Conservation (phyloP, 257 asterid genomes). For the Thymus quinquecostatus region DNA sequence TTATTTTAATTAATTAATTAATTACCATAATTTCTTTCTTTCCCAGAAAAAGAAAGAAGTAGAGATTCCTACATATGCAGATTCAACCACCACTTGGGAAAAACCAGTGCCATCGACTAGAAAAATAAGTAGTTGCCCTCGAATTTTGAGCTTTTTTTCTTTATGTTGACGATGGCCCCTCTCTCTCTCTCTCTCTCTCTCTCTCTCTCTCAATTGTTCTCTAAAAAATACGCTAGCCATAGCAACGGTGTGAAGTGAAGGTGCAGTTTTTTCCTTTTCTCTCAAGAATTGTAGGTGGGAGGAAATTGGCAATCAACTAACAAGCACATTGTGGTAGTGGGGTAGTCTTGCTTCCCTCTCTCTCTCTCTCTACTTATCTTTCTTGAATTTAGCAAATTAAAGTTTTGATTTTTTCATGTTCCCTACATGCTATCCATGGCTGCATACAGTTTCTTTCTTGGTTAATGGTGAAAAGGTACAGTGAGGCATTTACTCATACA, state of each 20-base stretch:
- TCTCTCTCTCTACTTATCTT: constrained; percentile 19
- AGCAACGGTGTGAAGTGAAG: not conserved
- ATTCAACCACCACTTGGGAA: constrained; percentile 24
- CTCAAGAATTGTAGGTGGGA: constrained; percentile 41
- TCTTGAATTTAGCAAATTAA: constrained; percentile 34
- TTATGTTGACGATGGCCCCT: constrained; percentile 19
- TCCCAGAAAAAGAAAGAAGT: not conserved
- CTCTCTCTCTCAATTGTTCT: not conserved
- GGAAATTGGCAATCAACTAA: constrained; percentile 13
- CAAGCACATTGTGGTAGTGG: not conserved
- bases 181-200: constrained; percentile 9
- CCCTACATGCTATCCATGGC: constrained; percentile 1
- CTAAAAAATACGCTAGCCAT: not conserved
- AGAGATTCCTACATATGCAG: not conserved
- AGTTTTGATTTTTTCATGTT: not conserved
- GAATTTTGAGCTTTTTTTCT: constrained; percentile 22
- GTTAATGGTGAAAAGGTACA: constrained; percentile 17
- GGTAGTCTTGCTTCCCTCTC: not conserved
- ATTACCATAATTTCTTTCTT: too few species aligned
- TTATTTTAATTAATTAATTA: too few species aligned
- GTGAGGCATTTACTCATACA: constrained; percentile 2
- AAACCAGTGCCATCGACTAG: not conserved
- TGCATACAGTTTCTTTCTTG: constrained; percentile 20
- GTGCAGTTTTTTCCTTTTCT: constrained; percentile 11
- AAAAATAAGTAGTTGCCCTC: constrained; percentile 37